Base-by-base conservation (phyloP, 257 asterid genomes). In the Solanum sejunctum region DNA sequence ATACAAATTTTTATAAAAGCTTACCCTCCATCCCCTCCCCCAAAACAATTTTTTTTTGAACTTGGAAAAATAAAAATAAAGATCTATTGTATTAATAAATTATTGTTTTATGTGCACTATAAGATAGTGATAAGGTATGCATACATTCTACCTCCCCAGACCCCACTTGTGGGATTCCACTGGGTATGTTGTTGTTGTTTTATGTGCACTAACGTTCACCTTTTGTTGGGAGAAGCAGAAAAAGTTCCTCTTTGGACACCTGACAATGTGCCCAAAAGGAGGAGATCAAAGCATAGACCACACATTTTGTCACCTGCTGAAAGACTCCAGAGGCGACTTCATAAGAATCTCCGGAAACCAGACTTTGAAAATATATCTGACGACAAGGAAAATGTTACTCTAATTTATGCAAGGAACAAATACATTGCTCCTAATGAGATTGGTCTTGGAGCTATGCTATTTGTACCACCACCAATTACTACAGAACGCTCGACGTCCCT, bases 401-500 rank as follows among this genome's bases (percentile, higher is more conserved):
- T 93, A 1, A 88, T 90, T 20, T 88, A 88, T 7, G 85, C 88
- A 11, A 83, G 52, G 64, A 88, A 87, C 57, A 73, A 71, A 83
- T 28, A 57, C 39, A 83, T 92, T n/a, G 61, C 88, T 0, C 91
- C 87, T 0, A 92, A 91, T 55, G 94, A 92, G 88, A 87, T 91
- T n/a, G 94, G 97, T 2, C 85, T 87, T n/a, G 97, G 95, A 72
- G 92, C 91, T 20, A 72, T 82, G 84, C 69, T 69, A 66, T 84
- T 88, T 20, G 43, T 75, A 1, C 81, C 87, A 17, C 81, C 84
- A 20, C 18, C 84, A 61, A 43, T 69, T 15, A 17, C 84, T 51
- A 23, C 79, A 32, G 54, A 86, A 72, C 79, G 43, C 20, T 52
- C 55, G 15, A 51, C 32, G 39, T 56, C 86, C n/a, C 80, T 18